Percentiles rank a stretch among this genome's conserved stretches.
Evolutionary conservation across 1,139 yeast genomes (phyloP).

Genomic region (Kodamaea plutei): DNA sequence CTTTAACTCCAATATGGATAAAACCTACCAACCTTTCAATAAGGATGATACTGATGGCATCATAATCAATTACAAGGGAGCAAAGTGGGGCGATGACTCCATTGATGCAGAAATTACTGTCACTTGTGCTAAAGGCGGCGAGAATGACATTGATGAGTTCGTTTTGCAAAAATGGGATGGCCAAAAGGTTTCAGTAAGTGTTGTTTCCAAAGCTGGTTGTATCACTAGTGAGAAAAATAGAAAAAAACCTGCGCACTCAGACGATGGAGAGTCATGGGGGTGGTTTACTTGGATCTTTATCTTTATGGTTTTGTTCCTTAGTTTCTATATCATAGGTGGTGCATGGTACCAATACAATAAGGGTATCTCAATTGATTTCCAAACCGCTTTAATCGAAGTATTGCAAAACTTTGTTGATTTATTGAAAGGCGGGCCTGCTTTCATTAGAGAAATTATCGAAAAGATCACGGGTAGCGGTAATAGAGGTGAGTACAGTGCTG

Average conservation of each 20-base stretch:
- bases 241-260: constrained; percentile 14
- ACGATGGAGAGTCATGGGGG: constrained; percentile 57
- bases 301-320: constrained; percentile 61
- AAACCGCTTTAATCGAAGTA: constrained; percentile 62
- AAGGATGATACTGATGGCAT: constrained; percentile 36
- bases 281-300: constrained; percentile 76
- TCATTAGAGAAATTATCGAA: constrained; percentile 62
- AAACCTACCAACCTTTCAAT: constrained; percentile 20
- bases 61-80: constrained; percentile 45
- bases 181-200: constrained; percentile 20
- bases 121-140: constrained; percentile 43
- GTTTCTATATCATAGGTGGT: constrained; percentile 70
- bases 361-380: constrained; percentile 49
- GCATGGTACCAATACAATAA: constrained; percentile 71
- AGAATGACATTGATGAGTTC: constrained; percentile 23
- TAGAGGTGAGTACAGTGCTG: constrained; percentile 92
- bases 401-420: constrained; percentile 64
- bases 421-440: constrained; percentile 63
- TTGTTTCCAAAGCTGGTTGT: constrained; percentile 39
- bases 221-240: constrained; percentile 23
- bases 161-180: constrained; percentile 32
- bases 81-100: constrained; percentile 66
- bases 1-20: constrained; percentile 33
- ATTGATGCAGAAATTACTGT: constrained; percentile 52
- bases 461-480: constrained; percentile 64